Conservation (phyloP, 1,139 yeast species). For the Debaryomyces singareniensis region DNA sequence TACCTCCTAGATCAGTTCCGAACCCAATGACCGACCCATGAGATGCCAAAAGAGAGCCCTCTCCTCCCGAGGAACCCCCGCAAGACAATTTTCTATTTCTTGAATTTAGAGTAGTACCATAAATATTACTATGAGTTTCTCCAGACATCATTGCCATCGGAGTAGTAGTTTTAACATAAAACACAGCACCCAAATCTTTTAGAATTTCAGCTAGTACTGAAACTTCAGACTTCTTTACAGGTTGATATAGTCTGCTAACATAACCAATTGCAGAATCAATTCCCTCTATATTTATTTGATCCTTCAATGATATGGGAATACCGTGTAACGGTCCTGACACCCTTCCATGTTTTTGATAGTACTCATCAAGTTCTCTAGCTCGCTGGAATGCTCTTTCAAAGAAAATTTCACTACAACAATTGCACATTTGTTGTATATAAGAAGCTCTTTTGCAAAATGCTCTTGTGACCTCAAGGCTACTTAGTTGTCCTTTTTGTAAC, state of each 20-base stretch:
- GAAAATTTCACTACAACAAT: slow-evolving; percentile 30
- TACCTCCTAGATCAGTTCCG: slow-evolving; percentile 18
- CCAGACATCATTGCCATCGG: slow-evolving; percentile 54
- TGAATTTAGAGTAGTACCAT: slow-evolving; percentile 46
- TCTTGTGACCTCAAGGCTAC: slow-evolving; percentile 7
- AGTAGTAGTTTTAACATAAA: slow-evolving; percentile 51
- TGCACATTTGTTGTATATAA: slow-evolving; percentile 39
- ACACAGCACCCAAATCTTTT: slow-evolving; percentile 45
- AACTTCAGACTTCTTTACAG: slow-evolving; percentile 18
- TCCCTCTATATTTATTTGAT: slow-evolving; percentile 43
- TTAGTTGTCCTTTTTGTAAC: slow-evolving; percentile 7
- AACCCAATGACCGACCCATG: slow-evolving; percentile 43
- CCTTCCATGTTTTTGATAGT: slow-evolving; percentile 22
- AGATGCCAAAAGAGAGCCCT: slow-evolving; percentile 47
- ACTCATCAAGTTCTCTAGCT: slow-evolving; percentile 35
- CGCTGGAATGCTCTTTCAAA: slow-evolving; percentile 18
- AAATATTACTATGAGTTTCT: slow-evolving; percentile 40
- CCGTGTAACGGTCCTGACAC: slow-evolving; percentile 61
- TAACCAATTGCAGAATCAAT: slow-evolving; percentile 41
- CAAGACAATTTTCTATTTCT: slow-evolving; percentile 35
- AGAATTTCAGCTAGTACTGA: slow-evolving; percentile 38
- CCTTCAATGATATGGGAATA: slow-evolving; percentile 57
- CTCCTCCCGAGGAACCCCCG: slow-evolving; percentile 64
- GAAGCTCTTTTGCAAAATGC: slow-evolving; percentile 26
- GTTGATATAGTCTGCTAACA: slow-evolving; percentile 23